These are phyloP conservation scores for Penicillium capsulatum DNA, from an alignment of 2,329 filamentous ascomycete genomes.

Conservation along the genomic window DNA sequence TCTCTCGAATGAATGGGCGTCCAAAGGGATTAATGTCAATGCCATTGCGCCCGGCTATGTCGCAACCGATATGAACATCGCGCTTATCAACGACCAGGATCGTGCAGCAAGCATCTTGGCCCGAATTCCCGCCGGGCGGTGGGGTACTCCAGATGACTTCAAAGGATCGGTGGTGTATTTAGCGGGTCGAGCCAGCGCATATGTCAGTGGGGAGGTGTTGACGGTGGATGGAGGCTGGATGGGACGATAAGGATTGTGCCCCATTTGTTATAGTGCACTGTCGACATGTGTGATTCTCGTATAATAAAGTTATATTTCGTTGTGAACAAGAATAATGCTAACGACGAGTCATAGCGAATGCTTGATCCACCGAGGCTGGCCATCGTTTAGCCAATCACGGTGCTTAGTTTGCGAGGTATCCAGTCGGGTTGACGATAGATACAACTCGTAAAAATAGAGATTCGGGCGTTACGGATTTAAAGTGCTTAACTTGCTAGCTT, in stretches of 20 bases:
- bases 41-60: conserved; percentile 54
- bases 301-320: too few species aligned
- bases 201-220: conserved; percentile 76
- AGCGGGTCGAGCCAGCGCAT: conserved; percentile 69
- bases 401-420: conserved; percentile 3
- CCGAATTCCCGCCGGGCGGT: conserved; percentile 77
- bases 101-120: conserved; percentile 69
- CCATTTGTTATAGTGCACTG: too few species aligned
- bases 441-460: neutral
- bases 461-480: neutral
- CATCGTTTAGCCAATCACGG: conserved; percentile 20
- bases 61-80: conserved; percentile 74
- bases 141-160: conserved; percentile 82
- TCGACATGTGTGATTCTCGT: too few species aligned
- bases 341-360: too few species aligned
- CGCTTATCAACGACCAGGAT: conserved; percentile 67
- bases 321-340: too few species aligned
- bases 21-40: conserved; percentile 55
- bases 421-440: neutral
- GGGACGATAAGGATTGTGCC: conserved; percentile 76
- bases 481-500: neutral
- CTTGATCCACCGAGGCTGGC: too few species aligned
- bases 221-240: conserved; percentile 92
- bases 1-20: conserved; percentile 52
- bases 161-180: conserved; percentile 77